Evolutionary conservation across 805 yeast species (phyloP), one percentile per base, ranked within the genome.

Genomic region (Phaffomyces thermotolerans): DNA sequence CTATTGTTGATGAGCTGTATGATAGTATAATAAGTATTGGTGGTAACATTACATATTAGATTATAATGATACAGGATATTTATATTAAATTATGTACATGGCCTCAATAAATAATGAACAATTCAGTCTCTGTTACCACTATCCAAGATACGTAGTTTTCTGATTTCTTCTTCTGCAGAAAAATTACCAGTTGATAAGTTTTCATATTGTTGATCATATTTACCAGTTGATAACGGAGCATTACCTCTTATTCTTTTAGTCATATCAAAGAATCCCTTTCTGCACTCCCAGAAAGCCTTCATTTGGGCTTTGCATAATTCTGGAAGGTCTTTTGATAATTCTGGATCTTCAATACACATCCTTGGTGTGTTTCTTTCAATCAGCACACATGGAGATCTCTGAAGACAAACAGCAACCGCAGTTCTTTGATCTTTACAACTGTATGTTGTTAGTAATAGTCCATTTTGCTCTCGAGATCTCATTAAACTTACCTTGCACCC

Each of bases 401-500:
- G 99, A 39, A 91, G 73, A 62, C 99, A 91, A 18, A 91, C 81
- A 9, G 98, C 98, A 45, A 93, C 86, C n/a, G 95, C 96, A 54
- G 78, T 88, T 57, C 90, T 78, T 60, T 91, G 95, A 64, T 91
- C 99, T 58, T 85, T 83, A 63, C 99, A 91, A 72, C 96, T 89
- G 23, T 20, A 14, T 2, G 1, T 8, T 36, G 44, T 41, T 40
- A 41, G 45, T 34, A 6, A 8, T 17, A 14, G 6, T 4, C 22
- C 22, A 17, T 27, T 3, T 14, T 22, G 17, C 14, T 32, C 13
- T n/a, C 4, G 2, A 31, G 9, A 31, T 12, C 14, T 10, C 6
- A 33, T 4, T 8, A 10, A 5, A 62, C 73, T 45, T 57, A 69
- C 73, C 73, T 71, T 37, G 81, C 82, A 42, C 77, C 81, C 83